Percentiles rank a stretch among this genome's conserved stretches.
Evolutionary conservation across 371 early-diverging fungal species (phyloP).

Genomic region (Mucor indicus): DNA sequence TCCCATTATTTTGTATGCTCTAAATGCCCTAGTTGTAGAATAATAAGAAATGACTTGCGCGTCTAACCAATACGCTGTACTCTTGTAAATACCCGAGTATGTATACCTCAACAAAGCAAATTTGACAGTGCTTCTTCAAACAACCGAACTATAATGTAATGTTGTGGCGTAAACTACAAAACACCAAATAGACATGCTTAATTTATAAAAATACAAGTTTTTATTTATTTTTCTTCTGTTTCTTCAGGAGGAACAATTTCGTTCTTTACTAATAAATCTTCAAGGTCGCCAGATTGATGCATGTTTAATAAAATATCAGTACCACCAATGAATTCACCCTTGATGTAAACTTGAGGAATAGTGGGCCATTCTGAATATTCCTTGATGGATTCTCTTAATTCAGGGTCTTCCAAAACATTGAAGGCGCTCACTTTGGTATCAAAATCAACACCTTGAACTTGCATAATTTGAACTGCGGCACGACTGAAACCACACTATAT

Average conservation of each 20-base stretch:
- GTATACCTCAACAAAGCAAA: too few relatives aligned
- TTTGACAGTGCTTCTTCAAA: too few relatives aligned
- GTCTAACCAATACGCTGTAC: too few relatives aligned
- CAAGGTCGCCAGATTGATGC: conserved; percentile 90
- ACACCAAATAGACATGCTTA: too few relatives aligned
- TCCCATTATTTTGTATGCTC: too few relatives aligned
- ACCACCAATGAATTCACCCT: conserved; percentile 97
- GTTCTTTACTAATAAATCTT: conserved; percentile 79
- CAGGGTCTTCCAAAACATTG: conserved; percentile 88
- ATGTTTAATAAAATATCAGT: conserved; percentile 92
- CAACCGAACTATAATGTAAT: too few relatives aligned
- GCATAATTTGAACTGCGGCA: conserved; percentile 87
- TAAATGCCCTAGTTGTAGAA: too few relatives aligned
- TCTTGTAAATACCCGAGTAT: too few relatives aligned
- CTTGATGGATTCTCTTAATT: conserved; percentile 90
- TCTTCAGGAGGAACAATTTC: conserved; percentile 58
- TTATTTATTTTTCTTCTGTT: too few relatives aligned
- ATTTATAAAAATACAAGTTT: too few relatives aligned
- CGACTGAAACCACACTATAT: conserved; percentile 89
- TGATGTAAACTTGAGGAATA: conserved; percentile 96
- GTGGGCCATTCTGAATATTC: conserved; percentile 98
- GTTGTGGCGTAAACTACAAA: too few relatives aligned
- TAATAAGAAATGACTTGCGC: too few relatives aligned
- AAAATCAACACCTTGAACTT: conserved; percentile 80
- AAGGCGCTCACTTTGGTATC: conserved; percentile 64